A percentile compares a stretch with the other conserved stretches of the same genome.
Conservation (phyloP, 768 basidiomycete species). For the Hypholoma sublateritium region DNA sequence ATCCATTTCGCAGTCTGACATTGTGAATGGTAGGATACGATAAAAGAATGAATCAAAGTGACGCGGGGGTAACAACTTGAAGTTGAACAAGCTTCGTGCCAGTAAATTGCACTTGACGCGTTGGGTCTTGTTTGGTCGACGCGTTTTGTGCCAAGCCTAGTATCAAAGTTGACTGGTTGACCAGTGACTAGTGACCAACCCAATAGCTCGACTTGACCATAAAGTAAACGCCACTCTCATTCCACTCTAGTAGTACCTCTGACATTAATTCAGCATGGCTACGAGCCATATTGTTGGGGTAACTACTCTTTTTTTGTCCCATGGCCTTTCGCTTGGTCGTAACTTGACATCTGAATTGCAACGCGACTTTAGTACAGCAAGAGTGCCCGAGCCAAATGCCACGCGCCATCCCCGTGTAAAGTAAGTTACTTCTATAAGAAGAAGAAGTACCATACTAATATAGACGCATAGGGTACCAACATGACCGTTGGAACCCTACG, state of each 20-base stretch:
- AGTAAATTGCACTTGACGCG: conserved; percentile 26
- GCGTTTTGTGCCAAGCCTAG: conserved; percentile 8
- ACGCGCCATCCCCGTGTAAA: conserved; percentile 60
- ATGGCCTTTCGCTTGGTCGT: neutral
- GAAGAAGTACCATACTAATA: neutral
- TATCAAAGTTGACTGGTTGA: neutral
- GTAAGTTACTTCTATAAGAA: conserved; percentile 18
- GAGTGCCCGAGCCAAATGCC: conserved; percentile 67
- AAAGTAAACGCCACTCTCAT: too few relatives aligned
- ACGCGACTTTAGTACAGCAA: conserved; percentile 59
- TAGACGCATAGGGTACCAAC: conserved; percentile 34
- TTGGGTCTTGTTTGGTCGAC: conserved; percentile 36
- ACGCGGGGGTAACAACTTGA: neutral
- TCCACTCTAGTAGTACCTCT: neutral
- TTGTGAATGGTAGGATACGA: conserved; percentile 11
- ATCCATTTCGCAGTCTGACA: conserved; percentile 33
- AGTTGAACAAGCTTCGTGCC: neutral
- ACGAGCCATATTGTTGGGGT: conserved; percentile 22
- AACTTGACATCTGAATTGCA: too few relatives aligned
- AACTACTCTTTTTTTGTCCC: conserved; percentile 3
- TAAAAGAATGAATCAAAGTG: neutral
- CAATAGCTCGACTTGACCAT: neutral
- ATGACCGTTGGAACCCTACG: conserved; percentile 60
- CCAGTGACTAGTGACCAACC: neutral
- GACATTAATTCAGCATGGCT: conserved; percentile 9